Conservation (phyloP, 2,329 filamentous ascomycete species). For the Monosporascus sp. region DNA sequence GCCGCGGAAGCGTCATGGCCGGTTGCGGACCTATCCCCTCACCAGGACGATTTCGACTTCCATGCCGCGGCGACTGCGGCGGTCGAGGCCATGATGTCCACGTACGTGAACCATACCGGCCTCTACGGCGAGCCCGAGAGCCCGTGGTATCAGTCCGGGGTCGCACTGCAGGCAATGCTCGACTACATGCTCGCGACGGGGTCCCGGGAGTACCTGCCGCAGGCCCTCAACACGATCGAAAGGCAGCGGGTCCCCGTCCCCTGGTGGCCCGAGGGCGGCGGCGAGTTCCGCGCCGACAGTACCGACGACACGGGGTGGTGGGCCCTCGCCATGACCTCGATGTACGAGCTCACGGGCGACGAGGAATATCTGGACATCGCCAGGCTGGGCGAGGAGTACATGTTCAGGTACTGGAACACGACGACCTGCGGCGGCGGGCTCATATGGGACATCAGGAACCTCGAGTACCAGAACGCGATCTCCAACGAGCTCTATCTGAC, state of each 20-base stretch:
- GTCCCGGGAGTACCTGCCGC: slow-evolving; percentile 23
- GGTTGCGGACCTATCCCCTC: neutral
- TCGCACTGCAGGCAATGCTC: slow-evolving; percentile 29
- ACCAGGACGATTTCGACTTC: neutral
- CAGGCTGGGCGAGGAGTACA: slow-evolving; percentile 42
- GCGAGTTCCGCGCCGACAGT: slow-evolving; percentile 34
- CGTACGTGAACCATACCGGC: slow-evolving; percentile 29
- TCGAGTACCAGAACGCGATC: slow-evolving; percentile 37
- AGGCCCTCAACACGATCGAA: slow-evolving; percentile 27
- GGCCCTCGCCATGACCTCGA: slow-evolving; percentile 44
- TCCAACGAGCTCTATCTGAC: slow-evolving; percentile 44
- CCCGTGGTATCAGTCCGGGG: slow-evolving; percentile 35
- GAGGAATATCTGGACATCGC: slow-evolving; percentile 40
- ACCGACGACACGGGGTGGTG: slow-evolving; percentile 48
- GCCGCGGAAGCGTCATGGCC: neutral
- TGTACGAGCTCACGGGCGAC: slow-evolving; percentile 42
- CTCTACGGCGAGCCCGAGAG: slow-evolving; percentile 27
- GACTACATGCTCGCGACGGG: slow-evolving; percentile 32
- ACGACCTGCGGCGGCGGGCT: slow-evolving; percentile 37
- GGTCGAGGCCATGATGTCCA: slow-evolving; percentile 30
- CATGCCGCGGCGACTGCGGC: slow-evolving; percentile 8
- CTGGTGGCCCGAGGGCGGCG: slow-evolving; percentile 33
- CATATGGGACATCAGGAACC: slow-evolving; percentile 40
- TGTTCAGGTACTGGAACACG: slow-evolving; percentile 37
- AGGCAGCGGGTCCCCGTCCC: slow-evolving; percentile 27